Evolutionary conservation across 495 filamentous ascomycete species (phyloP).

Genomic region (Letharia lupina): DNA sequence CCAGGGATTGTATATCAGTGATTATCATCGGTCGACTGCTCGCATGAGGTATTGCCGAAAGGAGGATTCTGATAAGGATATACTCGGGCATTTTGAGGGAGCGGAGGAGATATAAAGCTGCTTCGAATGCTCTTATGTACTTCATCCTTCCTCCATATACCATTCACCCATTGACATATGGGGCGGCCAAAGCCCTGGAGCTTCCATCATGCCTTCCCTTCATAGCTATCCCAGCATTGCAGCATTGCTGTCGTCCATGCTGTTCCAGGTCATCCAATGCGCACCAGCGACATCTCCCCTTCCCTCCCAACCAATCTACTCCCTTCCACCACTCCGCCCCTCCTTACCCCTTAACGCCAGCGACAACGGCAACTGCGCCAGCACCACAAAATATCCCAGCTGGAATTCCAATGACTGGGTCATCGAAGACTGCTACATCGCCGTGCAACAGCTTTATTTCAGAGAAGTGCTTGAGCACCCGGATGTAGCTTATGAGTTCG

Average conservation of each 20-base stretch:
- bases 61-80: not conserved
- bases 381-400: not conserved
- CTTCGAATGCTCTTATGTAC: not conserved
- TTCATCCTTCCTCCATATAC: no score
- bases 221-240: not conserved
- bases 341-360: not conserved
- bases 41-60: slow-evolving; percentile 1
- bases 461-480: not conserved
- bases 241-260: not conserved
- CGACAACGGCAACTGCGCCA: slow-evolving; percentile 12
- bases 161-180: not conserved
- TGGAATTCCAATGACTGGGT: slow-evolving; percentile 6
- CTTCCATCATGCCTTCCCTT: not conserved
- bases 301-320: not conserved
- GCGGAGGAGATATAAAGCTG: not conserved
- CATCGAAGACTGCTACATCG: slow-evolving; percentile 11
- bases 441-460: slow-evolving; percentile 2
- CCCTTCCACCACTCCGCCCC: not conserved
- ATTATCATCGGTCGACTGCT: not conserved
- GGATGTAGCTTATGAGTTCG: not conserved
- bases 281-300: not conserved
- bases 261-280: not conserved
- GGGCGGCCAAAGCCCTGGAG: not conserved
- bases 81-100: not conserved
- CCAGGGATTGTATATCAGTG: not conserved